Conservation (phyloP, 2,329 filamentous ascomycete genomes). For the Ambrosiella cleistominuta region DNA sequence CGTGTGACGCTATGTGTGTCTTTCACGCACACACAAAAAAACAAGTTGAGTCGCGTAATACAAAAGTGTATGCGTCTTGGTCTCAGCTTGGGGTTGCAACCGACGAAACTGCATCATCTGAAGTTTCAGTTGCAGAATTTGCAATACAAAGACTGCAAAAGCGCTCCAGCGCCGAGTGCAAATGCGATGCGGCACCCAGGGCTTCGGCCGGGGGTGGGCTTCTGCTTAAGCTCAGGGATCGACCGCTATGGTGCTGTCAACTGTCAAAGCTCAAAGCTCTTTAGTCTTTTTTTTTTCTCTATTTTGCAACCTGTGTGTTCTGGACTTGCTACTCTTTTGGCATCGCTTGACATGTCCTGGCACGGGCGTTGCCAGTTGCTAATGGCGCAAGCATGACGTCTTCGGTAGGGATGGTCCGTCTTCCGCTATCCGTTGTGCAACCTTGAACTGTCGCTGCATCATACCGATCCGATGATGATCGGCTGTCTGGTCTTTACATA, state of each 20-base stretch:
- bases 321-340: not conserved
- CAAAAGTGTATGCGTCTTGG: not conserved
- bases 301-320: not conserved
- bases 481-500: not conserved
- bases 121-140: conserved; percentile 2
- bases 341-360: not conserved
- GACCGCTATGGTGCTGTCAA: conserved; percentile 1
- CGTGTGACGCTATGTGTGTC: not conserved
- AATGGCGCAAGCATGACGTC: conserved; percentile 10
- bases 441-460: not conserved
- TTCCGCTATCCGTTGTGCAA: not conserved
- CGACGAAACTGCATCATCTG: not conserved
- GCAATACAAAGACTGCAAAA: not conserved
- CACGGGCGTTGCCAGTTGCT: conserved; percentile 4
- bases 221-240: conserved; percentile 1
- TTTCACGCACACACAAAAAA: not conserved
- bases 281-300: not conserved
- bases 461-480: not conserved
- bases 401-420: not conserved
- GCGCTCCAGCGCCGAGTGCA: not conserved
- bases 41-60: not conserved
- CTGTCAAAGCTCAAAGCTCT: conserved; percentile 7
- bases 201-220: not conserved
- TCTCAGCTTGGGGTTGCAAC: not conserved
- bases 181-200: not conserved